Evolutionary conservation across 805 yeast species (phyloP), one percentile per base, ranked within the genome.

Genomic region (Nakazawaea ishiwadae): DNA sequence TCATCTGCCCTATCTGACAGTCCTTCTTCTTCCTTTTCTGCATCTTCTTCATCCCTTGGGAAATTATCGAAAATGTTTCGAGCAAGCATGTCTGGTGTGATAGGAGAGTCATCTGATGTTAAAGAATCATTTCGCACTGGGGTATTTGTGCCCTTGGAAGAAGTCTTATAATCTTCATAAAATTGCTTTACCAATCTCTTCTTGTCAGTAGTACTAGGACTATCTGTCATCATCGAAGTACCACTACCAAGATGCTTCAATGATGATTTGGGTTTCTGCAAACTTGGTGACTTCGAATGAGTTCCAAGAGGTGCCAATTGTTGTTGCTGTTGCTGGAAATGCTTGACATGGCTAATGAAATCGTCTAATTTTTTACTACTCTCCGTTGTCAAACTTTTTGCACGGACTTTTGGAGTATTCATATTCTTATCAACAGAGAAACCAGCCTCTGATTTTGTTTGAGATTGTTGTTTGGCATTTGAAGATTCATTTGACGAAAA

Each of bases 171-270:
- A 21, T 44, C 48, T 20, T 36, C 32, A 26, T 40, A 46, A 26
- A 46, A 46, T 32, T 46, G 46, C 17, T 41, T 30, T 7, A 40
- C 49, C 43, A 46, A 39, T 26, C 44, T 31, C 30, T 38, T 31
- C 30, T 43, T 43, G 18, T 46, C 47, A 18, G n/a, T n/a, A 5
- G 32, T 41, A 14, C 19, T 28, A n/a, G 20, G 32, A 10, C 35
- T 15, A 15, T 37, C 40, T 9, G 35, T 7, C 21, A n/a, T 28
- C 17, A 34, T 23, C n/a, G n/a, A n/a, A 7, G 9, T 17, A 17
- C 14, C 15, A 9, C 31, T 31, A 14, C 10, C 9, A 16, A 10
- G 10, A 10, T 18, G 28, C 17, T 14, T 21, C 19, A 20, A 9
- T 14, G 18, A 8, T n/a, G n/a, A n/a, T n/a, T n/a, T n/a, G n/a